Evolutionary conservation across 768 basidiomycete species (phyloP), one percentile per base, ranked within the genome.

Genomic region (Tulasnella sp.): DNA sequence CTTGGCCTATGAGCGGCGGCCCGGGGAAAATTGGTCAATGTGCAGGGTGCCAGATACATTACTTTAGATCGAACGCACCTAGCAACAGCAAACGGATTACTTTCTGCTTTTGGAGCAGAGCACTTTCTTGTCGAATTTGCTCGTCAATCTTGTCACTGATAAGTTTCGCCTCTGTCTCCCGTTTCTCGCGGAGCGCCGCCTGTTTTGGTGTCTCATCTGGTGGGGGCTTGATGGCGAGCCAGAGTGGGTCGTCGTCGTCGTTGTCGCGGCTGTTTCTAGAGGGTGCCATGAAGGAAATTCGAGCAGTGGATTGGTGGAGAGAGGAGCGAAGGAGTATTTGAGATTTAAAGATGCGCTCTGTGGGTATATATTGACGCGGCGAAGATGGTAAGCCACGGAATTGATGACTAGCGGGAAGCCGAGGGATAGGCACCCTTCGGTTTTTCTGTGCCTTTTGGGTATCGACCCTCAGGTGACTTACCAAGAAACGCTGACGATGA

Each of bases 111-210:
- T 85, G 90, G 74, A 89, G 82, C 0, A 83, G 85, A 19, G 64
- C 75, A n/a, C 2, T 70, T 81, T 93, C 92, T 74, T 84, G 85
- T 69, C 87, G 87, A 67, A 94, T 83, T 81, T 89, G 87, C 74
- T 91, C 91, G 85, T 94, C 93, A 78, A 94, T 94, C 78, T 88
- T 86, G 54, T 93, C 91, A 82, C 90, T 88, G 67, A 91, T 84
- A 78, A 85, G 84, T 80, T 87, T 86, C 0, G 91, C 92, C 77
- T 90, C 88, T 0, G 86, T 85, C 82, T 93, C 93, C 7, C 86
- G 86, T n/a, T 82, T 83, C 80, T 91, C 88, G 40, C 93, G 86
- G n/a, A 83, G 82, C 54, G 85, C 84, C 64, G 86, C 87, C 78
- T 89, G 86, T 37, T 88, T 87, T 0, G 85, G 83, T 0, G 90